A percentile compares a stretch with the other conserved stretches of the same genome.
Evolutionary conservation across 2,329 filamentous ascomycete genomes (phyloP).

Genomic region (Monilinia fructigena): DNA sequence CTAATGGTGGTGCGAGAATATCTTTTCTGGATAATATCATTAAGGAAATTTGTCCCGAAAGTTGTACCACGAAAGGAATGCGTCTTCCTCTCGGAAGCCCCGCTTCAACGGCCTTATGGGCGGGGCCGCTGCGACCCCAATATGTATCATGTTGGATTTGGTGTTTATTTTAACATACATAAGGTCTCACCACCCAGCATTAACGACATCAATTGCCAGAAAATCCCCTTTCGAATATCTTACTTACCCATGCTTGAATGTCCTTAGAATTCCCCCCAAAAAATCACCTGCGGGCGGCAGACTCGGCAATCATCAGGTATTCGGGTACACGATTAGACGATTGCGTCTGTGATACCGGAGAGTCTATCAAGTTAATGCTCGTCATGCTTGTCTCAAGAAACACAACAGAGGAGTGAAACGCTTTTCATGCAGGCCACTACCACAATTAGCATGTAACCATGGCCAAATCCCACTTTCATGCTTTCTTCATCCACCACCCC

Average conservation of each 20-base stretch:
- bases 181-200: background rate
- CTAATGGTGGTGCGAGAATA: no score
- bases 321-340: background rate
- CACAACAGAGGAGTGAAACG: no score
- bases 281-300: background rate
- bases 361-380: background rate
- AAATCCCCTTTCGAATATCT: background rate
- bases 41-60: no score
- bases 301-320: background rate
- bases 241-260: no score
- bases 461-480: background rate
- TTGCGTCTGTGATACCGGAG: background rate
- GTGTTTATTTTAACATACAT: conserved; percentile 2
- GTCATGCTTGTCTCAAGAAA: background rate
- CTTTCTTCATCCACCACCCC: background rate
- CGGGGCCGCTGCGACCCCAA: background rate
- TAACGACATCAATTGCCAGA: background rate
- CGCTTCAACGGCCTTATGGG: background rate
- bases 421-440: background rate
- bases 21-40: no score
- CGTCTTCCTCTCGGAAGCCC: background rate
- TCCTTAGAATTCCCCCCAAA: background rate
- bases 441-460: background rate
- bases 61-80: background rate
- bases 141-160: background rate